Evolutionary conservation across 1,284 basidiomycete species (phyloP).

Genomic region (Omphalotus olearius): DNA sequence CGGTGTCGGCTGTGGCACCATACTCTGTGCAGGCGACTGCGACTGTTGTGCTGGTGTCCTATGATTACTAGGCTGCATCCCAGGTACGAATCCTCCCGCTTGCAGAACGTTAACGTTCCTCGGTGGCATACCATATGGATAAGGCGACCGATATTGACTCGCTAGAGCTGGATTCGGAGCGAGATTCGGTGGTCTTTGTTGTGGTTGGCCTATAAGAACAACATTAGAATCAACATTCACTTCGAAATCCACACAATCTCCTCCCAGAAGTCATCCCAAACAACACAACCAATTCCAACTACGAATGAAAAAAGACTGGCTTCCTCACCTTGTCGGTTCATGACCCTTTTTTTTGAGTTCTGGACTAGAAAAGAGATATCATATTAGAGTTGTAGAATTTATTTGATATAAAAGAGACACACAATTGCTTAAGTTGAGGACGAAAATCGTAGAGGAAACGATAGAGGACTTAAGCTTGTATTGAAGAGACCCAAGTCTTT

Average conservation of each 20-base stretch:
- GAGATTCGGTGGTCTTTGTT: slow-evolving; percentile 71
- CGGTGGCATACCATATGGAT: slow-evolving; percentile 62
- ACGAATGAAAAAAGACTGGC: no score
- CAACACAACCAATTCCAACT: no score
- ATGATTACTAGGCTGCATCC: slow-evolving; percentile 53
- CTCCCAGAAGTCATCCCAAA: slow-evolving; percentile 16
- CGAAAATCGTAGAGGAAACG: no score
- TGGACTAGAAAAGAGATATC: neutral
- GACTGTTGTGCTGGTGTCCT: slow-evolving; percentile 45
- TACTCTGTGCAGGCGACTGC: slow-evolving; percentile 36
- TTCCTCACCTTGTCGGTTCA: slow-evolving; percentile 50
- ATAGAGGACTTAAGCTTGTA: no score
- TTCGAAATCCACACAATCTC: neutral
- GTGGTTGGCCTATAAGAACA: slow-evolving; percentile 60
- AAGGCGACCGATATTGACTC: slow-evolving; percentile 61
- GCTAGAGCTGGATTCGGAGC: slow-evolving; percentile 59
- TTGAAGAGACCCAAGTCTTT: no score
- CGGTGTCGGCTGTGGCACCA: slow-evolving; percentile 60
- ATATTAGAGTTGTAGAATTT: neutral
- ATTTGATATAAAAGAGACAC: no score
- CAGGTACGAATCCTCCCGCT: slow-evolving; percentile 45
- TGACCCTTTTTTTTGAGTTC: slow-evolving; percentile 23
- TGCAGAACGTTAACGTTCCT: slow-evolving; percentile 49
- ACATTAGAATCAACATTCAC: neutral
- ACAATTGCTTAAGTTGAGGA: no score